These are phyloP conservation scores for Phyllosticta ampelicida DNA, from an alignment of 2,329 filamentous ascomycete genomes.

Conservation along the genomic window DNA sequence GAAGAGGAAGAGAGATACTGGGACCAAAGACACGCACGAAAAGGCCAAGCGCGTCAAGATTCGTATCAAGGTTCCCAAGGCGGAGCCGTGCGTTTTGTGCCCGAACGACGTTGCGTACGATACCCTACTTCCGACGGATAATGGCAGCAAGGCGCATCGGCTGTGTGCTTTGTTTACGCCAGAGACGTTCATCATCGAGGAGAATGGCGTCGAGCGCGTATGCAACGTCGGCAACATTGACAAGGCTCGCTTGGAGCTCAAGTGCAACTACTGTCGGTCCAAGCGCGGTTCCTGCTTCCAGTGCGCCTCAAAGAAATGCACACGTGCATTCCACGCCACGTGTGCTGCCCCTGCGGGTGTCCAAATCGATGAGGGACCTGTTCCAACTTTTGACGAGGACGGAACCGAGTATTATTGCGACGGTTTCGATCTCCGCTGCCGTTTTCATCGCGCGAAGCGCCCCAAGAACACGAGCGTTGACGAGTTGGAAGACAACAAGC, in stretches of 20 bases:
- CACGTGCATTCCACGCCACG: slow-evolving; percentile 85
- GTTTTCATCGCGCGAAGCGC: slow-evolving; percentile 83
- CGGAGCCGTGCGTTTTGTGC: slow-evolving; percentile 81
- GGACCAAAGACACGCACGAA: slow-evolving; percentile 44
- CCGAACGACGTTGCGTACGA: slow-evolving; percentile 79
- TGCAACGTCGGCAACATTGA: slow-evolving; percentile 72
- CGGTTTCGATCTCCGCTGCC: slow-evolving; percentile 86
- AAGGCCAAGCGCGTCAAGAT: slow-evolving; percentile 66
- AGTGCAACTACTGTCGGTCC: slow-evolving; percentile 89
- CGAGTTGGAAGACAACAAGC: slow-evolving; percentile 57
- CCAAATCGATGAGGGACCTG: slow-evolving; percentile 75
- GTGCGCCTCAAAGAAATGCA: slow-evolving; percentile 90
- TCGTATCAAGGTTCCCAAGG: slow-evolving; percentile 59
- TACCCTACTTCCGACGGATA: slow-evolving; percentile 76
- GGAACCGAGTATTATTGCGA: slow-evolving; percentile 87
- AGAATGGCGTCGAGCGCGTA: slow-evolving; percentile 59
- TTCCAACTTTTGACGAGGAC: slow-evolving; percentile 80
- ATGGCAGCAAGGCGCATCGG: slow-evolving; percentile 76
- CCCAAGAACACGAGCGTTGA: slow-evolving; percentile 63
- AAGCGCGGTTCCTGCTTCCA: slow-evolving; percentile 96
- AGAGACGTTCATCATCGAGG: slow-evolving; percentile 81
- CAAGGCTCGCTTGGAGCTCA: slow-evolving; percentile 79
- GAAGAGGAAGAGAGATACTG: slow-evolving; percentile 57
- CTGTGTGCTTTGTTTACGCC: slow-evolving; percentile 85
- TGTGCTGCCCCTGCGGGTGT: slow-evolving; percentile 89